Conservation (phyloP, 148 eudicot species). For the Rhododendron simsii region DNA sequence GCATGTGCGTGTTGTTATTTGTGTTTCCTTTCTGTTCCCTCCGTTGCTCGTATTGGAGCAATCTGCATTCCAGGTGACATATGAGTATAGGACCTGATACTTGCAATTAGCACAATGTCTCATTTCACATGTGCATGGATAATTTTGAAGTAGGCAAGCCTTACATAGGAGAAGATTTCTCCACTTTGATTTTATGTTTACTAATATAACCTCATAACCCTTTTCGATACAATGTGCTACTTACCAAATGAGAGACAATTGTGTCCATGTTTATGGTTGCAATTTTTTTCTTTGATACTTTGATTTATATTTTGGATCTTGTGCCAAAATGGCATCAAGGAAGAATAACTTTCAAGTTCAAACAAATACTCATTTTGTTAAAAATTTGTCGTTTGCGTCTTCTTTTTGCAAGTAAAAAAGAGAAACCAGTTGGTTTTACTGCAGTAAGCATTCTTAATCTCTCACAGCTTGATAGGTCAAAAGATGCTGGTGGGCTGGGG, state of each 20-base stretch:
- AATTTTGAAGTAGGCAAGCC: constrained; percentile 3
- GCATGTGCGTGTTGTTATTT: too few species aligned
- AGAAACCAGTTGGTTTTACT: constrained; percentile 11
- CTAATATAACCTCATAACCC: not conserved
- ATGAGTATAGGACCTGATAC: too few species aligned
- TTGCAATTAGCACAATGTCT: too few species aligned
- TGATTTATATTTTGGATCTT: constrained; percentile 3
- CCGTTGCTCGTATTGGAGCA: too few species aligned
- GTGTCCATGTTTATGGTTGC: not conserved
- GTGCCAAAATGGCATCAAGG: not conserved
- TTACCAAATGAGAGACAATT: too few species aligned
- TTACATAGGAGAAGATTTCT: constrained; percentile 28
- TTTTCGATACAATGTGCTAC: too few species aligned
- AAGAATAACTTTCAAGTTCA: not conserved
- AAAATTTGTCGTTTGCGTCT: not conserved
- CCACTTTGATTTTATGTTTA: not conserved
- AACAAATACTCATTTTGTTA: not conserved
- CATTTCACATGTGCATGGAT: too few species aligned
- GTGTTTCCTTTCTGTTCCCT: too few species aligned
- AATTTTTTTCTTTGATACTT: not conserved
- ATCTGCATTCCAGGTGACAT: too few species aligned
- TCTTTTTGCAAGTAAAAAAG: not conserved
- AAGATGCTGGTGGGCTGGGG: not conserved
- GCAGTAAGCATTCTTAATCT: constrained; percentile 24
- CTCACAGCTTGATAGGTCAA: constrained; percentile 50